phyloP scores from a whole-genome alignment of 2,329 filamentous ascomycete species.

The Mollisiaceae sp. region DNA sequence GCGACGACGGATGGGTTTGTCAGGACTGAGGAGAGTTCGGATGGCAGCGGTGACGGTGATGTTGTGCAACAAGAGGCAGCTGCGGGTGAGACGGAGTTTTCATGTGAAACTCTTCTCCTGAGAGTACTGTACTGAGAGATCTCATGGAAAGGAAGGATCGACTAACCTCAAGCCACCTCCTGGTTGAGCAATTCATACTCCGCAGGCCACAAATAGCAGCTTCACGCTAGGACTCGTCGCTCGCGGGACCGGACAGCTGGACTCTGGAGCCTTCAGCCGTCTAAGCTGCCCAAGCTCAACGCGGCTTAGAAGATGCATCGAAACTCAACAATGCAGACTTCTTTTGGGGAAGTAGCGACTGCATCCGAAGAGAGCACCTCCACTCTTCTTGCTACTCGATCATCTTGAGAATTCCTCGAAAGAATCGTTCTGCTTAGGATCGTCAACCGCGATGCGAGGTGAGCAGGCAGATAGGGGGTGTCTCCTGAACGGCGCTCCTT shows the following conservation, averaged over 20 bases:
- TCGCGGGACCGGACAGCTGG: slow-evolving; percentile 3
- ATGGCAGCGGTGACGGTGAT: not conserved
- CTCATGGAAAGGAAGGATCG: not conserved
- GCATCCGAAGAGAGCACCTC: not conserved
- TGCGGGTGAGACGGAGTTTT: not conserved
- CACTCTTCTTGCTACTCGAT: not conserved
- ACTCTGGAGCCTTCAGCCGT: not conserved
- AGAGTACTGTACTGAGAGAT: not conserved
- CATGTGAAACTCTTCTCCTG: not conserved
- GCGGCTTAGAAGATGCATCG: not conserved
- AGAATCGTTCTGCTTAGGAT: not conserved
- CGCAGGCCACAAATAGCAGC: not conserved
- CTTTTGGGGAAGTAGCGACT: not conserved
- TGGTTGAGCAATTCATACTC: not conserved
- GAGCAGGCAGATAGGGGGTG: not conserved
- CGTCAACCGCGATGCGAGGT: not conserved
- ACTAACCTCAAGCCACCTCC: not conserved
- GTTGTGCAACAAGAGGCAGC: not conserved
- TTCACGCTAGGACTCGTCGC: not conserved
- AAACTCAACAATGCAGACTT: slow-evolving; percentile 1
- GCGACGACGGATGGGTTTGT: not conserved
- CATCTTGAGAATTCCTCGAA: not conserved
- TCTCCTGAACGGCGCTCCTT: not conserved
- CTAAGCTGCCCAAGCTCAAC: not conserved
- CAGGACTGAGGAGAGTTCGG: slow-evolving; percentile 7